Evolutionary conservation across 495 filamentous ascomycete genomes (phyloP).

Genomic region (Penicillium goetzii): DNA sequence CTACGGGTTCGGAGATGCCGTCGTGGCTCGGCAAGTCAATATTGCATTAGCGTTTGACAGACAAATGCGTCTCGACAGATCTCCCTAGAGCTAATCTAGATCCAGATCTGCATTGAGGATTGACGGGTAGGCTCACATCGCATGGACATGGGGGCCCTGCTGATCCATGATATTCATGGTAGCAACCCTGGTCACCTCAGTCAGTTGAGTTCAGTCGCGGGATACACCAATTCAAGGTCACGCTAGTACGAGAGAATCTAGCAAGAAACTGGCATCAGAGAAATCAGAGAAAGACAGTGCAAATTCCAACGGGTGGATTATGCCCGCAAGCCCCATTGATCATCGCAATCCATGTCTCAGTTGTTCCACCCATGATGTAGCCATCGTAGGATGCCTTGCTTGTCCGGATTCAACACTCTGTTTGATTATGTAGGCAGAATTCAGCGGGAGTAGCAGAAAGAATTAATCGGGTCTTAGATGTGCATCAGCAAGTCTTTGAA

Average conservation of each 20-base stretch:
- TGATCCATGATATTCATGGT: not conserved
- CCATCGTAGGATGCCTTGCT: not conserved
- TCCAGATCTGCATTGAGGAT: too few relatives aligned
- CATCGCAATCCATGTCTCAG: constrained; percentile 1
- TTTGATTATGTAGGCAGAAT: not conserved
- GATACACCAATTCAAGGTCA: too few relatives aligned
- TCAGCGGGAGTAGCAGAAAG: not conserved
- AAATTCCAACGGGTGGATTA: not conserved
- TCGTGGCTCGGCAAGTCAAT: constrained; percentile 16
- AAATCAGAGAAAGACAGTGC: not conserved
- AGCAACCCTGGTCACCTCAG: not conserved
- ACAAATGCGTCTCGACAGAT: not conserved
- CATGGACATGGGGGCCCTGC: not conserved
- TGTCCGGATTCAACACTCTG: not conserved
- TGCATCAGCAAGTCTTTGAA: not conserved
- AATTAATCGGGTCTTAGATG: not conserved
- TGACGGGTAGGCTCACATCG: not conserved
- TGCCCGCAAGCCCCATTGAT: not conserved
- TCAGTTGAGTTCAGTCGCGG: not conserved
- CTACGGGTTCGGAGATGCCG: constrained; percentile 2
- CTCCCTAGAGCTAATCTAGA: not conserved
- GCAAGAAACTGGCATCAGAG: not conserved
- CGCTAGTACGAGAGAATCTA: not conserved
- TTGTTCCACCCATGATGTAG: constrained; percentile 2
- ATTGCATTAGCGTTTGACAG: constrained; percentile 12